Base-by-base conservation (phyloP, 2,329 filamentous ascomycete genomes). In the Aspergillus tubingensis region DNA sequence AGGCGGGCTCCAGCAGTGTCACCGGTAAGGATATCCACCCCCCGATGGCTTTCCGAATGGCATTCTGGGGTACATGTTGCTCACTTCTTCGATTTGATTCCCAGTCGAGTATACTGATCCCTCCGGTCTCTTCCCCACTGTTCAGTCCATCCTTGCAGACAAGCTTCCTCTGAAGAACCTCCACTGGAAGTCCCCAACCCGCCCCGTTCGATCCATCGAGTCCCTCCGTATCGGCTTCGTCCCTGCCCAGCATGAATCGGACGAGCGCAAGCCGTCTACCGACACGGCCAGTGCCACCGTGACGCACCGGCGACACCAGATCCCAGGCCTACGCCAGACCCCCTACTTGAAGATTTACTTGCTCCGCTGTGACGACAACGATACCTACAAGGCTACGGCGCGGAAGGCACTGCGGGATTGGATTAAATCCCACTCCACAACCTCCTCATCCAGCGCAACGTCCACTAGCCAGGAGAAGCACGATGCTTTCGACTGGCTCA, bases 51-150 rank as follows among this genome's bases (percentile, higher is more conserved):
- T 59, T 43, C 49, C 32, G 36, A 47, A 47, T 30, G 8, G 32
- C 52, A 23, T 53, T 50, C 2, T 11, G 32, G 32, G 30, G 17
- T 23, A 50, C 48, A n/a, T 54, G 50, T 48, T 51, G 58, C 63
- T 71, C 36, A 67, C 68, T 58, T 62, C 66, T 70, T 54, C 15
- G 49, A 58, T 48, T 54, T 17, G 4, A 15, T 44, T 47, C 58
- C 41, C 70, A 96, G 92, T 97, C 81, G 93, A 98, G 82, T 99
- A 96, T 80, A 92, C 91, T 80, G 95, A 99, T 79, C 94, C 95
- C 56, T 90, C 91, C 74, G 89, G 91, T 70, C 85, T 98, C 65
- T 98, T 94, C 78, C 88, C 91, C 61, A 84, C 94, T 55, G 82
- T 98, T 47, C 88, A 90, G 10, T 87, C 91, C 2, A 88, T 93